A percentile compares a stretch with the other conserved stretches of the same genome.
phyloP scores from a whole-genome alignment of 169 alveolate species.

The Eimeria maxima region DNA sequence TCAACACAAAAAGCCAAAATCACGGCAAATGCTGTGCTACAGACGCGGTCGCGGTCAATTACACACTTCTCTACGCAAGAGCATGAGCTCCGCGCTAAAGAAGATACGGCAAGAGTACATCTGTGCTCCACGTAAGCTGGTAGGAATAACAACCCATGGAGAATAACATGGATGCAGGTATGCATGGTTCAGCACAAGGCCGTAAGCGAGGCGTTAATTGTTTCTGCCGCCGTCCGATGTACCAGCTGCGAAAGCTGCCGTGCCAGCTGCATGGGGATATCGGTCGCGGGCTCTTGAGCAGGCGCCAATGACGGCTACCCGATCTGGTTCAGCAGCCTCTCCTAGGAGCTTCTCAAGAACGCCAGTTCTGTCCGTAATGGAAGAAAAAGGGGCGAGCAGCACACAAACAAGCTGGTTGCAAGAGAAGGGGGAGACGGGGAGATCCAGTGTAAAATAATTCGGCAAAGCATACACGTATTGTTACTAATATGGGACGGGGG shows the following conservation, averaged over 20 bases:
- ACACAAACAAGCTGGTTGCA: neutral
- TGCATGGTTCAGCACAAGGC: neutral
- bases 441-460: neutral
- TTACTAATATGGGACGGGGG: neutral
- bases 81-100: neutral
- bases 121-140: neutral
- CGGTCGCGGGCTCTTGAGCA: conserved; percentile 22
- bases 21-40: neutral
- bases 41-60: neutral
- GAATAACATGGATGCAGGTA: neutral
- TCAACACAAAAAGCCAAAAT: neutral
- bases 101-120: neutral
- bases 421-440: neutral
- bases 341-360: conserved; percentile 51
- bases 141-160: neutral
- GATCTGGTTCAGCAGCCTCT: conserved; percentile 1
- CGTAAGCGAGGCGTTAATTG: neutral
- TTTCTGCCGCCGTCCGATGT: neutral
- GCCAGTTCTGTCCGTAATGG: neutral
- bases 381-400: neutral
- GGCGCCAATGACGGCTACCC: conserved; percentile 9
- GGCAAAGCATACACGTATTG: neutral
- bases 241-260: conserved; percentile 65
- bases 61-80: neutral
- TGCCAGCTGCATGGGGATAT: conserved; percentile 66